A percentile compares a stretch with the other conserved stretches of the same genome.
Evolutionary conservation across 1,284 basidiomycete genomes (phyloP).

Genomic region (Moesziomyces aphidis): DNA sequence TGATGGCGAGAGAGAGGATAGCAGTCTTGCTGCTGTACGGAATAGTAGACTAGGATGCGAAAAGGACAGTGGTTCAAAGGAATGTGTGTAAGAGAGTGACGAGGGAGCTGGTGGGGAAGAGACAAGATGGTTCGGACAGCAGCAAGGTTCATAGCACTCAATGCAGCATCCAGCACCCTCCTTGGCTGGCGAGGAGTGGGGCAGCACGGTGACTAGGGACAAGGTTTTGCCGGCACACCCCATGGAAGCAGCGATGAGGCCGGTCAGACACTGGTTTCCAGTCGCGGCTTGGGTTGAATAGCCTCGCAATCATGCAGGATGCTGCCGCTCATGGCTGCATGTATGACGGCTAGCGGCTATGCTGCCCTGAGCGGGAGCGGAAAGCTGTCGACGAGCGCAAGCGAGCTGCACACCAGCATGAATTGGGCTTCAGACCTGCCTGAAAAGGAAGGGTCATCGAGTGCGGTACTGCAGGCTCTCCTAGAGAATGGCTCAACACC

Average conservation of each 20-base stretch:
- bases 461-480: not conserved
- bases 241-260: not conserved
- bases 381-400: constrained; percentile 35
- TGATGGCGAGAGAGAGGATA: not conserved
- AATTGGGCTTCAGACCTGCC: constrained; percentile 1
- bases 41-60: not conserved
- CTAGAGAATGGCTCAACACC: constrained; percentile 21
- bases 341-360: too few relatives aligned
- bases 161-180: too few relatives aligned
- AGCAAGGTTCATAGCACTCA: too few relatives aligned
- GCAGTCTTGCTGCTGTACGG: constrained; percentile 12
- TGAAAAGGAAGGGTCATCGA: constrained; percentile 11
- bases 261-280: constrained; percentile 4
- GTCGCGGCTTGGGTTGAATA: not conserved
- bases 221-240: too few relatives aligned
- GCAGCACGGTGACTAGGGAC: not conserved
- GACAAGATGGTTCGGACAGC: not conserved
- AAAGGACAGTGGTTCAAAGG: constrained; percentile 17
- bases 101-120: constrained; percentile 7
- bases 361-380: not conserved
- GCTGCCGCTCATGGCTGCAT: not conserved
- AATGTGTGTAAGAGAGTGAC: constrained; percentile 15
- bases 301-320: not conserved
- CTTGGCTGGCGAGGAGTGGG: too few relatives aligned
- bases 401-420: constrained; percentile 4